These are phyloP conservation scores for Botrytis paeoniae DNA, from an alignment of 2,329 filamentous ascomycete genomes.

Conservation along the genomic window DNA sequence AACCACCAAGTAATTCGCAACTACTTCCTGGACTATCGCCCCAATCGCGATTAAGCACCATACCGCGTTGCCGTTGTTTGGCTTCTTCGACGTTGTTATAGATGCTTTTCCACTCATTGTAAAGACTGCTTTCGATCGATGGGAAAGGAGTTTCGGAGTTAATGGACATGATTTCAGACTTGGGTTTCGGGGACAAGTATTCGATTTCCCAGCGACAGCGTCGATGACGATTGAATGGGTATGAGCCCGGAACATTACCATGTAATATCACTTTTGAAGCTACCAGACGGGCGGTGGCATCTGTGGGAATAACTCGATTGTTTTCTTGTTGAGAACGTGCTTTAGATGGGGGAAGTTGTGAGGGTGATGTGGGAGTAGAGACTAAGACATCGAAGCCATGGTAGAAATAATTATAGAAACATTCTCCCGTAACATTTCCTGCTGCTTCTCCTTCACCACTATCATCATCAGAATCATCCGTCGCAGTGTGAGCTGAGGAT, in stretches of 20 bases:
- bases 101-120: slow-evolving; percentile 65
- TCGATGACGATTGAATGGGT: slow-evolving; percentile 92
- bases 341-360: slow-evolving; percentile 58
- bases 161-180: slow-evolving; percentile 38
- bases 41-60: slow-evolving; percentile 90
- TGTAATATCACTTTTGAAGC: slow-evolving; percentile 92
- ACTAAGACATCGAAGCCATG: slow-evolving; percentile 91
- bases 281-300: slow-evolving; percentile 62
- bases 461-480: slow-evolving; percentile 66
- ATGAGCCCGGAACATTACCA: slow-evolving; percentile 91
- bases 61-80: slow-evolving; percentile 59
- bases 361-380: slow-evolving; percentile 68
- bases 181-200: slow-evolving; percentile 47
- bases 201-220: slow-evolving; percentile 81
- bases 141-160: slow-evolving; percentile 67
- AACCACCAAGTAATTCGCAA: slow-evolving; percentile 75
- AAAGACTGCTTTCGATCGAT: slow-evolving; percentile 67
- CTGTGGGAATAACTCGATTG: slow-evolving; percentile 28
- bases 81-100: slow-evolving; percentile 56
- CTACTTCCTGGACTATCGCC: slow-evolving; percentile 89
- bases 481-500: slow-evolving; percentile 68
- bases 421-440: slow-evolving; percentile 62
- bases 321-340: slow-evolving; percentile 24
- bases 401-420: slow-evolving; percentile 97
- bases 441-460: slow-evolving; percentile 56